Conservation (phyloP, 2,329 filamentous ascomycete species). For the Nannizziopsis barbatae region DNA sequence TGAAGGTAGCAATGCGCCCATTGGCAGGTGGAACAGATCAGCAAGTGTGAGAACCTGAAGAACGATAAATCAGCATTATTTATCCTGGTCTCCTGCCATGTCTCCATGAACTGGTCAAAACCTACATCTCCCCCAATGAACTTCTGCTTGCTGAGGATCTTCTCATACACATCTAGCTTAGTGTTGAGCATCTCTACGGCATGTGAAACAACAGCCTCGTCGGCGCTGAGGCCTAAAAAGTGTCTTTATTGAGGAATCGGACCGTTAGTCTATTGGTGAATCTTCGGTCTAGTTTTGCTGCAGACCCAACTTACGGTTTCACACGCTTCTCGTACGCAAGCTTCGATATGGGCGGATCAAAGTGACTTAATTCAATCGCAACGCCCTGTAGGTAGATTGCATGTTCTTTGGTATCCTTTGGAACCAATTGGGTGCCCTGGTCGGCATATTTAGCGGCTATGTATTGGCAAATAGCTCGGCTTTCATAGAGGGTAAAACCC, state of each 20-base stretch:
- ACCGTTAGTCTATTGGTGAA: neutral
- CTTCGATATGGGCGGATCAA: slow-evolving; percentile 6
- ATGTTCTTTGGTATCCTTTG: slow-evolving; percentile 10
- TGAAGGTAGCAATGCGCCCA: neutral
- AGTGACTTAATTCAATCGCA: slow-evolving; percentile 6
- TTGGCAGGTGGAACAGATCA: slow-evolving; percentile 12
- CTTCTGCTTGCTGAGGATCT: slow-evolving; percentile 13
- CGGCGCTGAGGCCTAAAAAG: neutral
- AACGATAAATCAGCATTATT: neutral
- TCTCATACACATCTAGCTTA: slow-evolving; percentile 13
- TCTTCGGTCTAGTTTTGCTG: neutral
- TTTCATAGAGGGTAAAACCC: slow-evolving; percentile 13
- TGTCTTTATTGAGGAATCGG: neutral
- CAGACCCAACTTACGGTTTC: slow-evolving; percentile 9
- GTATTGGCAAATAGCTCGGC: slow-evolving; percentile 12
- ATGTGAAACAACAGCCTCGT: slow-evolving; percentile 3
- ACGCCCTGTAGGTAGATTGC: slow-evolving; percentile 8
- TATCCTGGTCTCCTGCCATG: too few species aligned
- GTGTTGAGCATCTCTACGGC: slow-evolving; percentile 3
- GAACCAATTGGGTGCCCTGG: slow-evolving; percentile 10
- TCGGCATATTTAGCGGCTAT: slow-evolving; percentile 12
- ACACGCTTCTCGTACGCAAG: slow-evolving; percentile 8
- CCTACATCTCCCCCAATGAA: slow-evolving; percentile 13
- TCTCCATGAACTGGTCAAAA: neutral
- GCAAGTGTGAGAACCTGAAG: slow-evolving; percentile 12